Evolutionary conservation across 768 basidiomycete genomes (phyloP), one percentile per base, ranked within the genome.

Genomic region (Leccinum disarticulatum): DNA sequence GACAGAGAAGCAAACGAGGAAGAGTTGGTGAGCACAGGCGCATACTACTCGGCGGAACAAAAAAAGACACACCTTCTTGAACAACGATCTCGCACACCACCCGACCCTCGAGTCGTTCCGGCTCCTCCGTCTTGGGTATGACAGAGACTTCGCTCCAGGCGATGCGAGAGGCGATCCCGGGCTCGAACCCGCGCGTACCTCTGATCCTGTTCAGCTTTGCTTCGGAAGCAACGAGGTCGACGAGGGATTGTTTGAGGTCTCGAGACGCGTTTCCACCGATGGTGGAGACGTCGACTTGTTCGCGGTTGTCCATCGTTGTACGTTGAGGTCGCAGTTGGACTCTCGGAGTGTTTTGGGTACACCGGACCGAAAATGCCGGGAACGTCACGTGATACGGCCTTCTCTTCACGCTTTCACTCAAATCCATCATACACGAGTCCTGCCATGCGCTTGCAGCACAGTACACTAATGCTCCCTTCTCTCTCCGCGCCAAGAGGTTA

Each of bases 1-100:
- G 22, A 22, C 22, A 22, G 22, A 22, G 22, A 22, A 22, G 22
- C 22, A 22, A 22, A 22, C 22, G 22, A 22, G 22, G 22, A 22
- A 22, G 22, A 22, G 22, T 22, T 22, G 22, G 22, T 22, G 22
- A 22, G 22, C 22, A 22, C 22, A 22, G 22, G 22, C 22, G 22
- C 22, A 22, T 10, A 41, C 9, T 10, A n/a, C 36, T 38, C 41
- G 47, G 22, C 41, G 47, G 22, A 48, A 25, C 22, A 13, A 55
- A 1, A 17, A 30, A 4, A 11, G 13, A 22, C 47, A 13, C 25
- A 83, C 83, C 82, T 65, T 79, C 73, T 41, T 72, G 65, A 6
- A 82, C 80, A 10, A 61, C 69, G 28, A 77, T 68, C 61, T 83
- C 82, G 27, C 72, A 67, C 6, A 83, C 79, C 13, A 83, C 76